A percentile compares a stretch with the other conserved stretches of the same genome.
Evolutionary conservation across 176 grass and related monocot species (phyloP).

Genomic region (Tillandsia fasciculata): DNA sequence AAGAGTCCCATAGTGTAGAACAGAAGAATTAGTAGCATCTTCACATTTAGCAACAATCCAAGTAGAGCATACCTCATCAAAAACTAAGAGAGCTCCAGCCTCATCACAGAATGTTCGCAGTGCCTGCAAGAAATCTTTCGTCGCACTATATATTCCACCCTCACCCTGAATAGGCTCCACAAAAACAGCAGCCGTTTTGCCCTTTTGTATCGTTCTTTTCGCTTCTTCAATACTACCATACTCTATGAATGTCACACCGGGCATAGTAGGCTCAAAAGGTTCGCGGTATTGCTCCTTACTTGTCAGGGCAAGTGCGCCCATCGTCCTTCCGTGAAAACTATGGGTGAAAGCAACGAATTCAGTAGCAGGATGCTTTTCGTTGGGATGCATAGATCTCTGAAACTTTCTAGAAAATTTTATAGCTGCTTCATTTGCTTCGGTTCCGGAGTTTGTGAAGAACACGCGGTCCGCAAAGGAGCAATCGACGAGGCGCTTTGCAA

Average conservation of each 20-base stretch:
- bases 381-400: conserved; percentile 31
- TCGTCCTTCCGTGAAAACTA: conserved; percentile 81
- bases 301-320: conserved; percentile 71
- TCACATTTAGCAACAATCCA: background rate
- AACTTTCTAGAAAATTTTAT: conserved; percentile 94
- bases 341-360: conserved; percentile 67
- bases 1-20: background rate
- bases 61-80: conserved; percentile 65
- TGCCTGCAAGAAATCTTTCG: conserved; percentile 60
- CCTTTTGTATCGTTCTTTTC: conserved; percentile 33
- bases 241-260: conserved; percentile 47
- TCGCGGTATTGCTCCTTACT: conserved; percentile 66
- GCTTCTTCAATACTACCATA: conserved; percentile 58
- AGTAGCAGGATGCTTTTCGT: conserved; percentile 20
- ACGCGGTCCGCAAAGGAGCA: conserved; percentile 70
- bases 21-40: background rate
- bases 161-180: conserved; percentile 87
- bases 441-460: conserved; percentile 78
- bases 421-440: conserved; percentile 93
- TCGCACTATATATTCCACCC: conserved; percentile 73
- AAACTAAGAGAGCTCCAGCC: conserved; percentile 55
- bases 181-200: conserved; percentile 69
- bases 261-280: conserved; percentile 74
- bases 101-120: conserved; percentile 61
- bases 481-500: conserved; percentile 62